Percentiles rank a stretch among this genome's conserved stretches.
phyloP scores from a whole-genome alignment of 768 basidiomycete genomes.

The Collybiopsis confluens region DNA sequence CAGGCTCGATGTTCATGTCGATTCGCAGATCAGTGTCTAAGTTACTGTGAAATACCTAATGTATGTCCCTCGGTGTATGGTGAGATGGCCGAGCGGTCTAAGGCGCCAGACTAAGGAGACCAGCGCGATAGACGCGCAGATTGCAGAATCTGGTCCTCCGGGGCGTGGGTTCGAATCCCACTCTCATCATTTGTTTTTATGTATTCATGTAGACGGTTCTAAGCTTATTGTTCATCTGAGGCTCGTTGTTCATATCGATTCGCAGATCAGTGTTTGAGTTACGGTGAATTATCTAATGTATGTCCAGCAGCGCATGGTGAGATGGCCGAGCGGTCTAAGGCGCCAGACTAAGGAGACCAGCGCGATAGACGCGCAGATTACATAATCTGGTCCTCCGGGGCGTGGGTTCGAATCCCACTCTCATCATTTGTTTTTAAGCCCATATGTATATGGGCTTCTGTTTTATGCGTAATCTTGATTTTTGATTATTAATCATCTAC shows the following conservation, averaged over 20 bases:
- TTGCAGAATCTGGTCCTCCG: not conserved
- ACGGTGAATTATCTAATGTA: too few species aligned
- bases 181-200: conserved; percentile 32
- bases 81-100: conserved; percentile 88
- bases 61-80: too few species aligned
- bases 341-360: conserved; percentile 66
- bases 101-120: conserved; percentile 77
- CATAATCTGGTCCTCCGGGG: conserved; percentile 21
- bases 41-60: too few species aligned
- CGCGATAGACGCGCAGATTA: not conserved
- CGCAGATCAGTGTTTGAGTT: too few species aligned
- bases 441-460: too few species aligned
- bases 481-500: too few species aligned
- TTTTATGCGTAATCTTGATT: too few species aligned
- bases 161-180: conserved; percentile 61
- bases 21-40: too few species aligned
- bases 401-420: conserved; percentile 62
- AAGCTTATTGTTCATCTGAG: too few species aligned
- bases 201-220: too few species aligned
- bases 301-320: conserved; percentile 32
- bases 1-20: too few species aligned
- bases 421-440: conserved; percentile 24
- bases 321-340: conserved; percentile 91
- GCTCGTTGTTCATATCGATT: too few species aligned
- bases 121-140: not conserved